These are phyloP conservation scores for Amniculicola lignicola DNA, from an alignment of 495 filamentous ascomycete genomes.

Conservation along the genomic window DNA sequence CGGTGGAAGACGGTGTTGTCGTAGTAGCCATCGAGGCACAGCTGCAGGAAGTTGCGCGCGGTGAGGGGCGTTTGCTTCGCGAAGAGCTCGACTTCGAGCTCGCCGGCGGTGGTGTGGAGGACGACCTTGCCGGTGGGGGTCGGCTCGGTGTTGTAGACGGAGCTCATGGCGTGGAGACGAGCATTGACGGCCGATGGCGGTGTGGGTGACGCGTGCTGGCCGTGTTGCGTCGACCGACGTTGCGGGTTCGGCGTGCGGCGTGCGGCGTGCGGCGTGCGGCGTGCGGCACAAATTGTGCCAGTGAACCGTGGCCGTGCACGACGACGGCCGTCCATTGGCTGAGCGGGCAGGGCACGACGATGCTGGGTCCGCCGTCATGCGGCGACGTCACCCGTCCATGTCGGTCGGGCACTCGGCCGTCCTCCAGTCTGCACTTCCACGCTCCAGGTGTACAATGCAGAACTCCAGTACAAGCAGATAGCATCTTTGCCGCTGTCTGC, in stretches of 20 bases:
- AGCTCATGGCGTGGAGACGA: constrained; percentile 58
- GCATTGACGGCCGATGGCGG: neutral
- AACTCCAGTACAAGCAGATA: neutral
- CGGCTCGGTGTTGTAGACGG: constrained; percentile 91
- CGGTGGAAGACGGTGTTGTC: constrained; percentile 89
- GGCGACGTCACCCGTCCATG: too few species aligned
- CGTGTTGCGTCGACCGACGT: too few species aligned
- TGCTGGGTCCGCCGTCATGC: too few species aligned
- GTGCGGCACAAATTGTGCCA: constrained; percentile 30
- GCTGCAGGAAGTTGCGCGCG: constrained; percentile 93
- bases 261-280: too few species aligned
- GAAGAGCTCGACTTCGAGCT: constrained; percentile 87
- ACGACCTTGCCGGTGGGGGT: constrained; percentile 86
- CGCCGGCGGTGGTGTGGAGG: constrained; percentile 82
- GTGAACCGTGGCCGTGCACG: too few species aligned
- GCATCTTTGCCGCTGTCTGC: neutral
- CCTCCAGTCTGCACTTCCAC: too few species aligned
- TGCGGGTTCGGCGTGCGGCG: too few species aligned
- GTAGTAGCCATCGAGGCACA: constrained; percentile 92
- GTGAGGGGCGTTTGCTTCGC: constrained; percentile 88
- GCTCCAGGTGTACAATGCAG: neutral
- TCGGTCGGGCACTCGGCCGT: too few species aligned
- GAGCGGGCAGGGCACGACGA: too few species aligned
- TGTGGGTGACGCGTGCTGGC: neutral
- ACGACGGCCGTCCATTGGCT: too few species aligned